Evolutionary conservation across 78 protist genomes (phyloP), one percentile per base, ranked within the genome.

Genomic region (Guillardia theta): DNA sequence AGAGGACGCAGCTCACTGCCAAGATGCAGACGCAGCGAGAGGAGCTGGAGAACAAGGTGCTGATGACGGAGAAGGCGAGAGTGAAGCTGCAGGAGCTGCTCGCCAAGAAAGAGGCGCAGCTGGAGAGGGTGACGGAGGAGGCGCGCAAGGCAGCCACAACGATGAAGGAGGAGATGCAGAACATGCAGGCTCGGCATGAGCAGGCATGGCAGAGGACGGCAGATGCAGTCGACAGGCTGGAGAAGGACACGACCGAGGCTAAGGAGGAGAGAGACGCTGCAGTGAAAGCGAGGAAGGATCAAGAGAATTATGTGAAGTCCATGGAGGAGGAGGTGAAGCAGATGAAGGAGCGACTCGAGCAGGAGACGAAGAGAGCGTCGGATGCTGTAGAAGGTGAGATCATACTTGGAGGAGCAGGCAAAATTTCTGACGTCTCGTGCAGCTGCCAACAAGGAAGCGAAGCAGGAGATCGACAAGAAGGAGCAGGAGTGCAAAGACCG

Each of bases 121-220:
- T 64, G 78, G 78, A 5, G 12, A 10, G 15, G 78, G 33, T 64
- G 78, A 24, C 78, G 15, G 83, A 70, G 83, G 83, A 70, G 83
- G 6, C 83, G 41, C 83, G 36, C 27, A 12, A 24, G 41, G 6
- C 83, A 15, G 9, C 83, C n/a, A 70, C 83, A 4, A 70, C 10
- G 83, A 70, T 70, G 83, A 4, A 70, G 83, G 78, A 64, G 83
- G 83, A 70, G 83, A 70, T 70, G 83, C 33, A 70, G 45, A 70
- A 33, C 83, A 70, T 70, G 83, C 1, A 12, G 22, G 83, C 83
- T 36, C 83, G 83, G 36, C 83, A 70, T 24, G 83, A 70, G 83
- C 46, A 36, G 0, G 83, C 83, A 1, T 70, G 83, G 83, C 83
- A 70, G 83, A 12, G 83, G 41, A 70, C 83, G 36, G 83, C 83